These are phyloP conservation scores for Fusarium nygamai DNA, from an alignment of 2,329 filamentous ascomycete species.

Conservation along the genomic window DNA sequence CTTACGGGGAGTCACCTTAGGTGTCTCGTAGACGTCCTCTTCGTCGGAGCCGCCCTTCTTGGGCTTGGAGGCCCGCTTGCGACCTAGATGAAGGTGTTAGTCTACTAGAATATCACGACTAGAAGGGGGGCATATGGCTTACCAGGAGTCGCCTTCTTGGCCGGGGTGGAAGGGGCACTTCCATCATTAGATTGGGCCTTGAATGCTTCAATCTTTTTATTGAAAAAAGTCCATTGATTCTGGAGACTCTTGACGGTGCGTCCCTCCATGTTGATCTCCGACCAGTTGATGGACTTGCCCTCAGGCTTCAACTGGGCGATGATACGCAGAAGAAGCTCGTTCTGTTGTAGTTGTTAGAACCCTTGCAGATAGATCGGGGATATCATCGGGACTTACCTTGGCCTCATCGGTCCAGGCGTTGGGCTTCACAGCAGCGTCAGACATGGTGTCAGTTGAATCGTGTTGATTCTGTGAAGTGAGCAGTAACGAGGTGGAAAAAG, in stretches of 20 bases:
- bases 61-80: slow-evolving; percentile 29
- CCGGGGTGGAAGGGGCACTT: slow-evolving; percentile 10
- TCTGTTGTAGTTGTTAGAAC: slow-evolving; percentile 32
- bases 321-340: slow-evolving; percentile 50
- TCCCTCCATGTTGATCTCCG: slow-evolving; percentile 48
- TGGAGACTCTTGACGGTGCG: slow-evolving; percentile 52
- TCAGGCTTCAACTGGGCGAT: slow-evolving; percentile 47
- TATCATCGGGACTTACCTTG: slow-evolving; percentile 40
- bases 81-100: slow-evolving; percentile 26
- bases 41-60: slow-evolving; percentile 20
- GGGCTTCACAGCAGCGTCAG: slow-evolving; percentile 26
- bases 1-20: slow-evolving; percentile 31
- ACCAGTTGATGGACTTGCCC: slow-evolving; percentile 50
- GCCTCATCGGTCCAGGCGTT: slow-evolving; percentile 52
- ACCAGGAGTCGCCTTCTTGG: slow-evolving; percentile 38
- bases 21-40: not conserved
- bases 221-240: slow-evolving; percentile 51
- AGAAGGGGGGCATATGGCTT: not conserved
- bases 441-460: slow-evolving; percentile 33
- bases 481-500: not conserved
- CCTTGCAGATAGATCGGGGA: not conserved
- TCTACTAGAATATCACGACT: not conserved
- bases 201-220: slow-evolving; percentile 50
- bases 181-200: slow-evolving; percentile 36
- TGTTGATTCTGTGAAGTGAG: not conserved